Base-by-base conservation (phyloP, 805 yeast genomes). In the Cyberlindnera subsufficiens region DNA sequence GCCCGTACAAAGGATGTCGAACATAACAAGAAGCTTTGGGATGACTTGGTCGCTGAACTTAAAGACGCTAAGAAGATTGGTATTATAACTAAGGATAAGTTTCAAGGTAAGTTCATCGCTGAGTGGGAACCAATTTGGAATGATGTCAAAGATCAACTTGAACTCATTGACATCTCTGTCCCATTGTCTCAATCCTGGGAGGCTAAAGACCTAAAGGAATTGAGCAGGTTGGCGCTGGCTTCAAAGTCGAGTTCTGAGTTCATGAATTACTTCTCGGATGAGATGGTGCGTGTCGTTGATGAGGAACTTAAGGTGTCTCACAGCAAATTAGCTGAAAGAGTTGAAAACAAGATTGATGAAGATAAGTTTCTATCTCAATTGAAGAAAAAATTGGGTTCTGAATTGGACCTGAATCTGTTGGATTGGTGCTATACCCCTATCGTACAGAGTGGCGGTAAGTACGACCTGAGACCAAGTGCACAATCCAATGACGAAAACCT, bases 391-490 rank as follows among this genome's bases (percentile, higher is more conserved):
- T 51, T 75, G 17, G 82, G 84, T 37, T 68, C 75, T 30, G 91
- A 84, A 42, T 83, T 89, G 47, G 95, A 88, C 55, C 69, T 82
- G 5, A 79, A 77, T 47, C 76, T 79, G 49, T 66, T 91, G 17
- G 98, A 91, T 61, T 91, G 97, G 96, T 86, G 95, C 51, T 88
- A 86, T 63, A 79, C 89, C 42, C 97, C 98, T 25, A 86, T 89
- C 40, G 75, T 89, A 41, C 95, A 88, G 66, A 83, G 95, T 53
- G 95, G 95, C 42, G 88, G 87, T 30, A 78, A 80, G 42, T 90
- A 80, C 58, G 96, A 89, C 62, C 69, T 90, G 57, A 81, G 75
- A 55, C 90, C 95, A 35, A 80, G 91, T 44, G 96, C 95, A 1
- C 77, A 80, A 44, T 82, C 96, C 1, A 77, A 78, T 40, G 74